Evolutionary conservation across 1,139 yeast genomes (phyloP), one percentile per base, ranked within the genome.

Genomic region (Zygosaccharomyces pseudobailii): DNA sequence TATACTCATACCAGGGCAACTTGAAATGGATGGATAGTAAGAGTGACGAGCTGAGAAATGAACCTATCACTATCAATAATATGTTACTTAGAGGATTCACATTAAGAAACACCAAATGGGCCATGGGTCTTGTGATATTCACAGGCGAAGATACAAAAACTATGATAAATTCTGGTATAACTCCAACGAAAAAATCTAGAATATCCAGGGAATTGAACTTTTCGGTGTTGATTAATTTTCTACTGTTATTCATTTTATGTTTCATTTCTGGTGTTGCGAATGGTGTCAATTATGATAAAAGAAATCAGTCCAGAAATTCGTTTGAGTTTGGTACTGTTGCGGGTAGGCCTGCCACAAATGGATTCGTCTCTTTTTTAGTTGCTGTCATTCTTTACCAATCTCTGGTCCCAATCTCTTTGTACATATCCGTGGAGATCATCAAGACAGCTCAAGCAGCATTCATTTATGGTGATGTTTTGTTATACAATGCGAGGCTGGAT

Each of bases 41-140:
- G 50, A 78, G 75, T 32, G 65, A 65, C 19, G 71, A 74, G 65
- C 55, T 68, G 38, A 63, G 68, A 46, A 71, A 70, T 53, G 97
- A 92, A 65, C 84, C 96, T 4, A 76, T 90, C 23, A 80, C 82
- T 32, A 83, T 87, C 61, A 87, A 87, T 58, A 89, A 89, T 63
- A 72, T 89, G 56, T 70, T 90, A 50, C 73, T 92, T 44, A 82
- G 98, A 74, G 98, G 98, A 23, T 87, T 94, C 56, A 79, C 88
- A n/a, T 73, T 92, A 52, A 78, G 96, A 70, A 92, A 92, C 67
- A 90, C 97, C 0, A 84, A 84, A 59, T 92, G 97, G 97, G 92
- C 80, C 8, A 80, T 90, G 68, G 97, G 97, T 35, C 69, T 88
- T 43, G 97, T 87, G 13, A 74, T 86, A 22, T 90, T 87, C 67